Evolutionary conservation across 179 eudicot genomes (phyloP).

Genomic region (Carnegiea gigantea): DNA sequence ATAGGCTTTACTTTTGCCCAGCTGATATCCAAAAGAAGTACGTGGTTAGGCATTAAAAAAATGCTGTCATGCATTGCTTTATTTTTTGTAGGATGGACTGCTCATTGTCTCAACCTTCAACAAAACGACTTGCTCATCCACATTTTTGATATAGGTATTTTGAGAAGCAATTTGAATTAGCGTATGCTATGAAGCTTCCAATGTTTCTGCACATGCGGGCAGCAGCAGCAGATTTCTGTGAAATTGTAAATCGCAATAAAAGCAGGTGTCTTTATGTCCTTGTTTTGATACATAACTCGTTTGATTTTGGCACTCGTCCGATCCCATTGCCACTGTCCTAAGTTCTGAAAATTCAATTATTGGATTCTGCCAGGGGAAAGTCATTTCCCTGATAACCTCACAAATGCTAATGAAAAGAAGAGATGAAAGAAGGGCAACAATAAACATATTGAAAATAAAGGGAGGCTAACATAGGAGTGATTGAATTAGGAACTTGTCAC

Average conservation of each 20-base stretch:
- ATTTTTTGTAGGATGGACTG: background rate
- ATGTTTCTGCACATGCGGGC: conserved; percentile 99
- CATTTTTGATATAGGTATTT: conserved; percentile 62
- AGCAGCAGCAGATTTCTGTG: conserved; percentile 92
- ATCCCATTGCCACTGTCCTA: background rate
- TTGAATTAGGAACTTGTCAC: background rate
- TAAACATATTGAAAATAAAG: background rate
- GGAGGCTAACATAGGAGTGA: background rate
- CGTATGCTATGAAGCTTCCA: conserved; percentile 74
- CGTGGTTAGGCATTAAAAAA: conserved; percentile 19
- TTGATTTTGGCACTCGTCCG: background rate
- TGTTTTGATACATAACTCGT: background rate
- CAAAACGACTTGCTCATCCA: background rate
- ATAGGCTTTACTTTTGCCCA: conserved; percentile 95
- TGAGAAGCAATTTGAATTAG: conserved; percentile 93
- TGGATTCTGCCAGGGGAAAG: background rate
- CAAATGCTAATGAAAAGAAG: background rate
- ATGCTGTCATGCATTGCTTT: background rate
- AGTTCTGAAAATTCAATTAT: background rate
- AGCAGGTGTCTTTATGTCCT: conserved; percentile 48
- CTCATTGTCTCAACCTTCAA: background rate
- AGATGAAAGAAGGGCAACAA: background rate
- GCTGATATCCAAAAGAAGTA: conserved; percentile 90
- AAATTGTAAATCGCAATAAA: conserved; percentile 67
- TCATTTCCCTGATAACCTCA: background rate